Evolutionary conservation across 2,329 filamentous ascomycete species (phyloP), one percentile per base, ranked within the genome.

Genomic region (Verticillium nubilum): DNA sequence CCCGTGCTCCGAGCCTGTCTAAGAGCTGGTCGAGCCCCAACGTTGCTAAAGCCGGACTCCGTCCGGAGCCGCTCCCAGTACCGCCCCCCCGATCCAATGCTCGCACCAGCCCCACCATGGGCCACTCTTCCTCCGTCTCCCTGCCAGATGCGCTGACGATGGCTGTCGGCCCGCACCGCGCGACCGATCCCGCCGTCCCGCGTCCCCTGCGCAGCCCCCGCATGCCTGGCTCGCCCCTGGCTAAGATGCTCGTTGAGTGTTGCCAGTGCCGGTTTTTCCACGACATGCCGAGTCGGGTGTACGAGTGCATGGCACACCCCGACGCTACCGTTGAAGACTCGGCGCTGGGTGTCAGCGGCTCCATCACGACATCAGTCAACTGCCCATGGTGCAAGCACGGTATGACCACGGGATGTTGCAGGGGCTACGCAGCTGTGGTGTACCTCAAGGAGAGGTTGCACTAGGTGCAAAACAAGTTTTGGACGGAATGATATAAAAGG

Each of bases 341-440:
- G 58, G 71, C 73, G 29, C 71, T 80, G 5, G 83, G 83, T 0
- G 83, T 85, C 52, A 78, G 78, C 50, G 84, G 84, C 1, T 74
- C 80, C 6, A 78, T 87, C 52, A 84, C 80, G 9, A 86, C 86
- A 63, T 83, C 80, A 67, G 83, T 89, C 27, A 84, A 82, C 64
- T 91, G 88, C 69, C 87, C 87, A 9, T 91, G 88, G 88, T 91
- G 88, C 69, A 77, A 78, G 52, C 88, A 91, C 73, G 81, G 82
- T 56, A 90, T 91, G 87, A 86, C 79, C 64, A 87, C 81, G 15
- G 76, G 74, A 60, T 91, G 88, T 72, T 91, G 88, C 69, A 81
- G 86, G 12, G 88, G 87, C 7, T 88, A 88, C 73, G 84, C 85
- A 12, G 85, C 88, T 1, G 78, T 87, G 52, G 82, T 91, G 4